phyloP scores from a whole-genome alignment of 2,329 filamentous ascomycete species.

The Penicillium sp. region DNA sequence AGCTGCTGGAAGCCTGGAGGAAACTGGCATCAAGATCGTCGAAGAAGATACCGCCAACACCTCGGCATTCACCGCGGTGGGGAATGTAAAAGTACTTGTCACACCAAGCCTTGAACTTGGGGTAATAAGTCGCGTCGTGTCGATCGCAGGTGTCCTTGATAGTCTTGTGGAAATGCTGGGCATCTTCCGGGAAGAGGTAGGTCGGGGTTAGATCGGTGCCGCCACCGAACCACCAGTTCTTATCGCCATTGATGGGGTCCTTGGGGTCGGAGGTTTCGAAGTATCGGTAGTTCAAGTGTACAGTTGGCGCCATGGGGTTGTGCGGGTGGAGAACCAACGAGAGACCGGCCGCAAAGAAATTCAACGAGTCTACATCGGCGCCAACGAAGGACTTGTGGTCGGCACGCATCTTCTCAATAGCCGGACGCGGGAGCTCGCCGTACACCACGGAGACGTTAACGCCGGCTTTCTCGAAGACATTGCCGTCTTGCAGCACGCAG shows the following conservation, averaged over 20 bases:
- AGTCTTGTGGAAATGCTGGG: slow-evolving; percentile 91
- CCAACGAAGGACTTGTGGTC: slow-evolving; percentile 90
- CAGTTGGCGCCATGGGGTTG: slow-evolving; percentile 96
- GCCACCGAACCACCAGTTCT: slow-evolving; percentile 95
- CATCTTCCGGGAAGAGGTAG: slow-evolving; percentile 97
- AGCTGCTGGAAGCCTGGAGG: slow-evolving; percentile 42
- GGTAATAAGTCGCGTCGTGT: slow-evolving; percentile 90
- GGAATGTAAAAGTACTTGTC: slow-evolving; percentile 97
- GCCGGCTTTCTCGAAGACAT: slow-evolving; percentile 96
- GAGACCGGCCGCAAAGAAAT: slow-evolving; percentile 93
- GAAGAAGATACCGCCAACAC: slow-evolving; percentile 97
- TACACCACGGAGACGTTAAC: slow-evolving; percentile 96
- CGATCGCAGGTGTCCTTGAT: slow-evolving; percentile 92
- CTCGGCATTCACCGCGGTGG: slow-evolving; percentile 83
- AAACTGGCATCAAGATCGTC: slow-evolving; percentile 80
- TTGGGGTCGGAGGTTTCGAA: slow-evolving; percentile 92
- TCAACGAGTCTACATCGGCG: slow-evolving; percentile 76
- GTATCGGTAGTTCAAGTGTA: slow-evolving; percentile 98
- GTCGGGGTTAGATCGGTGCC: slow-evolving; percentile 90
- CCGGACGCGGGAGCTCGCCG: slow-evolving; percentile 81
- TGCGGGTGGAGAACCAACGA: slow-evolving; percentile 91
- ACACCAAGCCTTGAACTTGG: slow-evolving; percentile 96
- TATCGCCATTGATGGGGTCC: slow-evolving; percentile 68
- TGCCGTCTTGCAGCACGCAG: slow-evolving; percentile 92
- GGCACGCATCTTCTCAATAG: slow-evolving; percentile 89